These are phyloP conservation scores for Cnidoscolus chayamansa DNA, from an alignment of 441 rosid genomes.

Conservation along the genomic window DNA sequence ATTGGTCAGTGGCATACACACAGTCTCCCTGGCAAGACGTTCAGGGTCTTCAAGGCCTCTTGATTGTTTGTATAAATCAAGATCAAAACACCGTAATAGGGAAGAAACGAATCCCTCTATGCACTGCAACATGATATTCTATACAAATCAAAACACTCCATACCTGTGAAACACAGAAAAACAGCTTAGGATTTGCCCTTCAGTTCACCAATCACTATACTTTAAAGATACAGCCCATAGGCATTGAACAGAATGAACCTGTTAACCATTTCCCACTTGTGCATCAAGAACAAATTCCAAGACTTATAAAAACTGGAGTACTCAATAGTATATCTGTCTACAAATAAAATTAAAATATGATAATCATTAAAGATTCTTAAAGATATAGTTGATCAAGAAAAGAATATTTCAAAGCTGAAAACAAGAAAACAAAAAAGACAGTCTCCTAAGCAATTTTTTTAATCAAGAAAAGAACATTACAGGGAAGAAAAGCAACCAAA, in stretches of 20 bases:
- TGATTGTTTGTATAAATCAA: slow-evolving; percentile 63
- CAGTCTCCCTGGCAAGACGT: slow-evolving; percentile 91
- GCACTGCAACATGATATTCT: slow-evolving; percentile 84
- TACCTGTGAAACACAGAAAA: slow-evolving; percentile 44
- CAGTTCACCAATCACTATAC: neutral
- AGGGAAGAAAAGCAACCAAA: neutral
- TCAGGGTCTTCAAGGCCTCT: slow-evolving; percentile 93
- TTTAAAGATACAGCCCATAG: slow-evolving; percentile 3
- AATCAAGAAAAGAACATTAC: neutral
- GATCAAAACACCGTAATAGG: slow-evolving; percentile 68
- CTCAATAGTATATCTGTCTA: slow-evolving; percentile 17
- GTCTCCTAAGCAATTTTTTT: neutral
- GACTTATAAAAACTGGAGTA: slow-evolving; percentile 6
- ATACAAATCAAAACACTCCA: slow-evolving; percentile 65
- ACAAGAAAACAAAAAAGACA: neutral
- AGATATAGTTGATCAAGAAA: neutral
- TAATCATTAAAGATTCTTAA: neutral
- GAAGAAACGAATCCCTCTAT: slow-evolving; percentile 65
- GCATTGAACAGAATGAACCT: slow-evolving; percentile 31
- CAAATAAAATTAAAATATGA: slow-evolving; percentile 2
- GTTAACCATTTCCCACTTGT: slow-evolving; percentile 49
- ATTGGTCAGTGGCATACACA: slow-evolving; percentile 53
- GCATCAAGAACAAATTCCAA: slow-evolving; percentile 18
- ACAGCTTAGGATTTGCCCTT: slow-evolving; percentile 5
- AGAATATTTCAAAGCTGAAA: neutral